Evolutionary conservation across 495 filamentous ascomycete genomes (phyloP), one percentile per base, ranked within the genome.

Genomic region (Mycothermus thermophilus): DNA sequence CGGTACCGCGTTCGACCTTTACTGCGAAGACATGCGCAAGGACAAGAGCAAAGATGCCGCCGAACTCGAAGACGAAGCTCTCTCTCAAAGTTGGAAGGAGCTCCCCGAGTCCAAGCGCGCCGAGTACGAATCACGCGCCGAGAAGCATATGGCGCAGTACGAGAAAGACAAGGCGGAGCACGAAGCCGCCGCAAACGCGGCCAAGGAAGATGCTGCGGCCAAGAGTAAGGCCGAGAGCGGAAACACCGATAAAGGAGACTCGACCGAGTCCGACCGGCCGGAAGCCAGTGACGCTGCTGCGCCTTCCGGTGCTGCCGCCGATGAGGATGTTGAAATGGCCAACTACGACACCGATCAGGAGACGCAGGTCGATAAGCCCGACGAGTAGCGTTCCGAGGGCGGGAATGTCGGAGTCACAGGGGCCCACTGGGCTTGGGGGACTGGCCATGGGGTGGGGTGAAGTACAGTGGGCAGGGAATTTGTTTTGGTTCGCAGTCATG

Each of bases 1-100:
- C 5, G 60, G 55, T 34, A 66, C 45, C 33, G 62, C 65, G 4
- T 72, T 71, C 44, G 65, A 71, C 23, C 50, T 71, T 9, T 72
- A 66, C 49, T 67, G 59, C 41, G 57, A 61, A 31, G 64, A 69
- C 30, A 52, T 50, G 20, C 47, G 53, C n/a, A 43, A 63, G 38
- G 42, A 55, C 30, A 53, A 61, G 1, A 54, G 55, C 21, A 50
- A 37, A 9, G 48, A 52, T 16, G 43, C 20, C 14, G 37, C 36
- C 28, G 52, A 55, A 25, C 50, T 46, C 19, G 40, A 63, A 13
- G 66, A 73, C 15, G 51, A 58, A 30, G 58, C 59, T 39, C 54
- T 74, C 7, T 62, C 64, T 17, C 47, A 46, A n/a, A 59, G 59
- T 8, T 73, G 69, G 70, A 63, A 62, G 21, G 56, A 59, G 13